A percentile compares a stretch with the other conserved stretches of the same genome.
These are phyloP conservation scores for Nothophaeocryptopus gaeumannii DNA, from an alignment of 2,329 filamentous ascomycete species.

Conservation along the genomic window DNA sequence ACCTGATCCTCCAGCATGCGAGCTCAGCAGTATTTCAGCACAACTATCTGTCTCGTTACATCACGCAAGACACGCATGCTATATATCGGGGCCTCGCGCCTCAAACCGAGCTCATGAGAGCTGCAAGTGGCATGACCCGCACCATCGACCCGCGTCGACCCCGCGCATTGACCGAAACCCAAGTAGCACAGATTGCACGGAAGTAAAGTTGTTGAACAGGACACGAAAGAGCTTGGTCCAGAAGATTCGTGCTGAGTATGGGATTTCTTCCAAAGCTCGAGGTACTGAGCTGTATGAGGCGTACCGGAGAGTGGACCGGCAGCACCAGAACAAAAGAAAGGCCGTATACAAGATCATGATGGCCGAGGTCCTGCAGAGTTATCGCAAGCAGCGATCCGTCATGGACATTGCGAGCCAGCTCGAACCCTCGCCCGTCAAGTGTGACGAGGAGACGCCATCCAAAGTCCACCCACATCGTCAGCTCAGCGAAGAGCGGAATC, in stretches of 20 bases:
- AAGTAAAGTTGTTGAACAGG: not conserved
- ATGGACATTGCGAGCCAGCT: not conserved
- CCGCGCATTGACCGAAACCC: not conserved
- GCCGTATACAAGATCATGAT: constrained; percentile 2
- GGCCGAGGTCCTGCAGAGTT: not conserved
- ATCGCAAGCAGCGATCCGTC: constrained; percentile 3
- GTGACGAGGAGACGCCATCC: not conserved
- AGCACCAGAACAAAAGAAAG: constrained; percentile 1
- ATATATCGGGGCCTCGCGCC: too few species aligned
- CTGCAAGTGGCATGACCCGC: constrained; percentile 6
- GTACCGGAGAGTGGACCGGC: constrained; percentile 5
- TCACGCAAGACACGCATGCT: not conserved
- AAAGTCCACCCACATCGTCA: not conserved
- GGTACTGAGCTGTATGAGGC: not conserved
- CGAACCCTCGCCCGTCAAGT: not conserved
- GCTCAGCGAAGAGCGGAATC: constrained; percentile 3
- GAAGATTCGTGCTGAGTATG: not conserved
- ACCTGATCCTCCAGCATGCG: constrained; percentile 1
- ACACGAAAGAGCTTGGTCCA: not conserved
- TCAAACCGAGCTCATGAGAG: not conserved
- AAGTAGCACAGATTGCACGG: constrained; percentile 4
- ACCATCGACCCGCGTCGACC: constrained; percentile 5
- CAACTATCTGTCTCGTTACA: not conserved
- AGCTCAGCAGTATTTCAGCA: constrained; percentile 2
- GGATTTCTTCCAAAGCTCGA: not conserved